These are phyloP conservation scores for Trametes villosa DNA, from an alignment of 768 basidiomycete species.

Conservation along the genomic window DNA sequence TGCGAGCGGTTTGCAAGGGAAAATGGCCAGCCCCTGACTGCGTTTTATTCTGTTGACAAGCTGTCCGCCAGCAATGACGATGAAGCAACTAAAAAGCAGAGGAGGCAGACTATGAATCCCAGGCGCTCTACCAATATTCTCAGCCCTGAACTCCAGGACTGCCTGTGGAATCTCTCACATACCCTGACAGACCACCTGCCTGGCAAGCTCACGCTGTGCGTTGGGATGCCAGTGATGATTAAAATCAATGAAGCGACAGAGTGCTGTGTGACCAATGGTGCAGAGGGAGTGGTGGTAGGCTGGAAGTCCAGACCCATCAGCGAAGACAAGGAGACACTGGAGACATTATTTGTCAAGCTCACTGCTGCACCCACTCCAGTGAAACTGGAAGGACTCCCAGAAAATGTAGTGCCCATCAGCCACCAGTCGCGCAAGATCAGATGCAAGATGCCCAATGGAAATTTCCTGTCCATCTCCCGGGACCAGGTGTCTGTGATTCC, in stretches of 20 bases:
- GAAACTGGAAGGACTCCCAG: conserved; percentile 25
- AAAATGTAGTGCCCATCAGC: conserved; percentile 30
- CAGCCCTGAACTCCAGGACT: too few relatives aligned
- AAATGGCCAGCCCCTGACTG: too few relatives aligned
- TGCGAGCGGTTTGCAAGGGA: too few relatives aligned
- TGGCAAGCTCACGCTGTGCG: too few relatives aligned
- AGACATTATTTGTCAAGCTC: conserved; percentile 30
- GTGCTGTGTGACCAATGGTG: conserved; percentile 17
- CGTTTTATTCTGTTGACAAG: too few relatives aligned
- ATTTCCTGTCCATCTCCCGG: conserved; percentile 8
- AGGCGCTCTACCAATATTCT: too few relatives aligned
- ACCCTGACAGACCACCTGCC: too few relatives aligned
- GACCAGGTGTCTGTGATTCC: conserved; percentile 25
- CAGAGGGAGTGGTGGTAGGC: conserved; percentile 27
- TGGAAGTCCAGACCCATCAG: conserved; percentile 13
- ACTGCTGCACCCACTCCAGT: conserved; percentile 10
- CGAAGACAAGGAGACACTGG: conserved; percentile 12
- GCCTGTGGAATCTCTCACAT: too few relatives aligned
- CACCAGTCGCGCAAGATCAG: not conserved
- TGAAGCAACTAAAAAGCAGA: too few relatives aligned
- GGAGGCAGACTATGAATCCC: too few relatives aligned
- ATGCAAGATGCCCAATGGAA: conserved; percentile 22
- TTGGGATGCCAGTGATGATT: conserved; percentile 6
- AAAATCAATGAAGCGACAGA: conserved; percentile 4
- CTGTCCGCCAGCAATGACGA: too few relatives aligned